Base-by-base conservation (phyloP, 345 rosid species). In the Isatis tinctoria region DNA sequence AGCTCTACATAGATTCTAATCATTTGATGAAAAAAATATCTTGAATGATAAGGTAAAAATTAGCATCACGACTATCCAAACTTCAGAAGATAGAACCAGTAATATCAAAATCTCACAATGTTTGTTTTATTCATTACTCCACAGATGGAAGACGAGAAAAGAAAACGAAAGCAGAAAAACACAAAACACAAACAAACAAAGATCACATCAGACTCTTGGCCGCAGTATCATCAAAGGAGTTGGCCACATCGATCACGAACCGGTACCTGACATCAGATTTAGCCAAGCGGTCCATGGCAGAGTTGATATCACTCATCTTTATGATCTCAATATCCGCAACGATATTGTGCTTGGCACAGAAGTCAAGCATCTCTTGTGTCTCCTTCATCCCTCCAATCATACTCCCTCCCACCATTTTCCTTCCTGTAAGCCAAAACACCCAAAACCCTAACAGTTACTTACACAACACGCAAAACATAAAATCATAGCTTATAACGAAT, bases 171-270 rank as follows among this genome's bases (percentile, higher is more conserved):
- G 26, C 8, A 47, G 18, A 8, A 32, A 3, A 6, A 9, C 40
- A 56, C 16, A 10, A 2, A 59, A 1, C 18, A 0, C 18, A 47
- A 17, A 20, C 18, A 24, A 39, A 48, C 4, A 30, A 45, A 47
- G n/a, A 27, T 17, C 57, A 30, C 11, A 66, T 20, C 32, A 30
- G 20, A 73, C 16, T 41, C 10, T 45, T 37, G 26, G 36, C 8
- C 7, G 4, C 2, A 57, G 39, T 8, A 20, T 6, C n/a, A n/a
- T n/a, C 28, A 49, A 78, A 52, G 18, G 77, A 72, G 33, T 84
- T 89, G 5, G 72, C 90, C 44, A 87, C 67, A 52, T 87, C 92
- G 11, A 89, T 85, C 26, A 88, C 88, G 41, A 87, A 88, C 11
- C 88, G 69, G 54, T 88, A 88, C 66, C 60, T 80, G 0, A 87